Evolutionary conservation across 129 eudicot genomes (phyloP).

Genomic region (Ambrosia trifida): DNA sequence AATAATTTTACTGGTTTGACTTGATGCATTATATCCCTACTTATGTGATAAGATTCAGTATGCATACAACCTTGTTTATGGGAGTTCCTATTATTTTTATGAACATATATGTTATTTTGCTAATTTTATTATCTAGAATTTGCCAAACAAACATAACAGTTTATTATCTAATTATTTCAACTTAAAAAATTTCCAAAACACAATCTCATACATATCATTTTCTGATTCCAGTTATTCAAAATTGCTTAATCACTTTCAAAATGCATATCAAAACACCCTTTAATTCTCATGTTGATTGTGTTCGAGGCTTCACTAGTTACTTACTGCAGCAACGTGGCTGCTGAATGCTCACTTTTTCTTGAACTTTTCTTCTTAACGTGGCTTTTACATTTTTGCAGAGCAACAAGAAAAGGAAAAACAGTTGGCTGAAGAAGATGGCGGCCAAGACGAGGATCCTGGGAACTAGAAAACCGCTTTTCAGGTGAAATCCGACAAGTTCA

Average conservation of each 20-base stretch:
- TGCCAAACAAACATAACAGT: neutral
- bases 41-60: conserved; percentile 1
- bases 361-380: neutral
- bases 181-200: neutral
- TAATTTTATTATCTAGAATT: neutral
- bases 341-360: neutral
- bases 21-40: neutral
- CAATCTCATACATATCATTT: neutral
- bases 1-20: neutral
- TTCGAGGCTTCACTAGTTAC: neutral
- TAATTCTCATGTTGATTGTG: conserved; percentile 7
- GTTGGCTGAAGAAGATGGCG: conserved; percentile 33
- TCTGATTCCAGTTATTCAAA: neutral
- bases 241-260: neutral
- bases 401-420: conserved; percentile 44
- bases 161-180: neutral
- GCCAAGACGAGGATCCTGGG: conserved; percentile 19
- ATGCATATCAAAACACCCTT: neutral
- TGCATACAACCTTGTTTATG: neutral
- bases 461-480: conserved; percentile 11
- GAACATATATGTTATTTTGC: neutral
- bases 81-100: neutral
- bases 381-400: conserved; percentile 28
- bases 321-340: neutral
- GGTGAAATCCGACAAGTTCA: neutral